phyloP scores from a whole-genome alignment of 2,329 filamentous ascomycete genomes.

The Fusarium keratoplasticum region DNA sequence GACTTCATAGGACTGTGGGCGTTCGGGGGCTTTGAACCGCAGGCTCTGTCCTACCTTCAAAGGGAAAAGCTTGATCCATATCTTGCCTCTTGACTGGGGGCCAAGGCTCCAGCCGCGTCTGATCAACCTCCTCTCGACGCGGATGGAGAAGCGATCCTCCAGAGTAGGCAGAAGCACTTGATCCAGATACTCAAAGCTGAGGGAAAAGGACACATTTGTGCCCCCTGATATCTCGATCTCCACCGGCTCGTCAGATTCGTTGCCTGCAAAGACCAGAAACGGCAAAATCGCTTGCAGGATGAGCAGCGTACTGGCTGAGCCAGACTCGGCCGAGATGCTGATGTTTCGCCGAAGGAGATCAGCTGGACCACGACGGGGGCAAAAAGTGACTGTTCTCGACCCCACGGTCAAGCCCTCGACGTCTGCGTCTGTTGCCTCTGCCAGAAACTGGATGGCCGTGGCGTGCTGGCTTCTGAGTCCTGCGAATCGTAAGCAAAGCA shows the following conservation, averaged over 20 bases:
- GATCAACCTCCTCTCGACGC: conserved; percentile 58
- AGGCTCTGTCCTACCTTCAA: conserved; percentile 51
- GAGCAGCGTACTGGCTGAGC: conserved; percentile 66
- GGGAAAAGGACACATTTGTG: conserved; percentile 68
- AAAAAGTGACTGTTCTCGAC: conserved; percentile 62
- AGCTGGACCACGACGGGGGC: conserved; percentile 54
- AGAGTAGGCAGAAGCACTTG: conserved; percentile 69
- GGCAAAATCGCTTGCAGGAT: conserved; percentile 72
- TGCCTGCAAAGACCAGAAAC: conserved; percentile 66
- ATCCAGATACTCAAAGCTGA: conserved; percentile 72
- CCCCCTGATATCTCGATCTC: conserved; percentile 66
- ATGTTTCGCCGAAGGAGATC: conserved; percentile 57
- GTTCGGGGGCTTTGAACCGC: conserved; percentile 46
- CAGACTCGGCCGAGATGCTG: conserved; percentile 61
- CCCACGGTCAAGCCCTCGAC: conserved; percentile 64
- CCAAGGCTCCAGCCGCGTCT: conserved; percentile 65
- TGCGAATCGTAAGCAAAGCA: conserved; percentile 39
- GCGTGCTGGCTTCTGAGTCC: conserved; percentile 73
- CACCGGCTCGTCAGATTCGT: conserved; percentile 56
- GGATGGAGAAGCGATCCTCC: conserved; percentile 61
- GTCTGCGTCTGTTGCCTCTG: conserved; percentile 62
- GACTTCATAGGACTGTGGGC: conserved; percentile 51
- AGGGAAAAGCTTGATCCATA: conserved; percentile 57
- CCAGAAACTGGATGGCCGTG: conserved; percentile 65
- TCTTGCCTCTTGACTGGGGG: conserved; percentile 53